Base-by-base conservation (phyloP, 2,329 filamentous ascomycete genomes). In the Sporothrix inflata region DNA sequence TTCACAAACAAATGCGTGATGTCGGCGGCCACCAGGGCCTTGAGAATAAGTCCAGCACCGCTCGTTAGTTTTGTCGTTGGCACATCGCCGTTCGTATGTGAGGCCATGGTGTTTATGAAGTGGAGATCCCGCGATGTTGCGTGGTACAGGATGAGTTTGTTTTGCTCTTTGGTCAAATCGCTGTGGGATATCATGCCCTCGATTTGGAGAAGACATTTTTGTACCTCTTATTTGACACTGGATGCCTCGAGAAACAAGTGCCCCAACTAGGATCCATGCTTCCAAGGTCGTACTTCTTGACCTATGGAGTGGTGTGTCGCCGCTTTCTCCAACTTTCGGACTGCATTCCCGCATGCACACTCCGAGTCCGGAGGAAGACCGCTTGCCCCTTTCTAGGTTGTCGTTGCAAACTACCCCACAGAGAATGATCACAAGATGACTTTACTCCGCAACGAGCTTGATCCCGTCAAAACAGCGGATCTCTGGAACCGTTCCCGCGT, bases 1-100 rank as follows among this genome's bases (percentile, higher is more conserved):
- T 66, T 66, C 21, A 66, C 61, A 66, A 66, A 66, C 11, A 66
- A 12, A 40, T 66, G 61, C 9, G 61, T 66, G 6, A 66, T 47
- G n/a, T 47, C 61, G 2, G 61, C 61, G 3, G 40, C 61, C 12
- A 66, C 11, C 2, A 66, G 61, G 4, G 61, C 40, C 21, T 66
- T 19, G 4, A 66, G 40, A 24, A 66, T 45, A 21, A 42, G 60
- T 5, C 30, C n/a, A 6, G 60, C 60, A 19, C 60, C 60, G n/a
- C n/a, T 65, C 3, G 60, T 7, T 12, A 47, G 27, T 16, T 42
- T 45, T 6, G 34, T 24, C 9, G 8, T 11, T 1, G 38, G 38
- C 19, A 6, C 19, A 16, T 24, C 40, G 34, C 60, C n/a, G 19
- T 65, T 45, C 6, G 38, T 45, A 12, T 45, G 38, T 21, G 38